Conservation (phyloP, 345 rosid genomes). For the Eucalyptus pauciflora region DNA sequence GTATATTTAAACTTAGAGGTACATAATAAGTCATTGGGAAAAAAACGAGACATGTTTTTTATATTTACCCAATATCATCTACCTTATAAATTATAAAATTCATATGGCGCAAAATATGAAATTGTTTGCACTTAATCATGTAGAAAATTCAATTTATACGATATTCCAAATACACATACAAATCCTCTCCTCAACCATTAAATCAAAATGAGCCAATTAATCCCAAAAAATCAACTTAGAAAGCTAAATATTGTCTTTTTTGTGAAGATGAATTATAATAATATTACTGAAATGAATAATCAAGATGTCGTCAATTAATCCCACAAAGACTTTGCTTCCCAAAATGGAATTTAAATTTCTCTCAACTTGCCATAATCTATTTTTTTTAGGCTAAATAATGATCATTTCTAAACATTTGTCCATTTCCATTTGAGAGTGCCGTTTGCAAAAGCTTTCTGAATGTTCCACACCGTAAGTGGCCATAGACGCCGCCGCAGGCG, state of each 20-base stretch:
- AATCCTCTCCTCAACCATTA: rapidly evolving
- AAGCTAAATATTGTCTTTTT: rapidly evolving
- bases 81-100: neutral
- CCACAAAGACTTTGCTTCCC: neutral
- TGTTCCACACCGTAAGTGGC: neutral
- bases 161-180: neutral
- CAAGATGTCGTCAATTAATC: neutral
- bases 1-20: neutral
- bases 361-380: neutral
- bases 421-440: neutral
- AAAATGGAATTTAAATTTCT: neutral
- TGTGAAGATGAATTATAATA: neutral
- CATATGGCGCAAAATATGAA: neutral
- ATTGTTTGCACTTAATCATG: neutral
- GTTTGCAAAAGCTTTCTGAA: neutral
- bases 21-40: rapidly evolving
- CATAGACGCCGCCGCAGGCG: neutral
- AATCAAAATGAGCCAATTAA: neutral
- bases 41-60: rapidly evolving
- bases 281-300: rapidly evolving
- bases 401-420: neutral
- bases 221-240: neutral
- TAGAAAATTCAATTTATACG: rapidly evolving
- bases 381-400: neutral
- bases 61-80: rapidly evolving